Evolutionary conservation across 2,329 filamentous ascomycete species (phyloP), one percentile per base, ranked within the genome.

Genomic region (Phialemoniopsis sp.): DNA sequence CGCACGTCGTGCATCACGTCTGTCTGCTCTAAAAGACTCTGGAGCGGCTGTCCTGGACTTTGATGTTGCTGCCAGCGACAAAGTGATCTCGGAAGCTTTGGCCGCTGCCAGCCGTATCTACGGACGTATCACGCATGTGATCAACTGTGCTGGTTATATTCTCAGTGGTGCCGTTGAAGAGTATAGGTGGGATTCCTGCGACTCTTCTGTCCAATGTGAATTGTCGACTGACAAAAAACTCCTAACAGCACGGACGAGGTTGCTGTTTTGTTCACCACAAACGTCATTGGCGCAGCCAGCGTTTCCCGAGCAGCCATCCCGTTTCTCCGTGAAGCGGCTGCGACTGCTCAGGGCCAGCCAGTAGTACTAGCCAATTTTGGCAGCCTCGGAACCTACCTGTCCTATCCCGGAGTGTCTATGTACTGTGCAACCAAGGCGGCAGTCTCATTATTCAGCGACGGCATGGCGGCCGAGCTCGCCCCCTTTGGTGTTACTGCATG

Each of bases 281-380:
- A 80, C 40, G 69, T 79, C 21, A 72, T 78, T 44, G 75, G 73
- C 3, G 54, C 61, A 8, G 52, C 75, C 37, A 73, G 70, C 40
- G 63, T 74, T 1, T 62, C 67, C 19, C 65, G 68, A 6, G 69
- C 72, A 0, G 65, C 74, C 5, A 47, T 74, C 0, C 70, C 71
- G 0, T 58, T 69, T 4, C 59, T 80, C 41, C 66, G 74, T 12
- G 55, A 38, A 18, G 44, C 44, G 8, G 55, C 48, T 3, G 41
- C 39, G 13, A 44, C 33, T 26, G 37, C 13, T 7, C 13, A 37
- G 14, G 50, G 48, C 4, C 58, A 58, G 0, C 39, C 34, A 17
- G 37, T 37, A 30, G 57, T 53, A 4, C 49, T 77, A 2, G 66
- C 67, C 12, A 68, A 64, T 3, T 66, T 77, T 46, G 68, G 67